Conservation (phyloP, 2,329 filamentous ascomycete species). For the Pseudocercospora pini-densiflorae region DNA sequence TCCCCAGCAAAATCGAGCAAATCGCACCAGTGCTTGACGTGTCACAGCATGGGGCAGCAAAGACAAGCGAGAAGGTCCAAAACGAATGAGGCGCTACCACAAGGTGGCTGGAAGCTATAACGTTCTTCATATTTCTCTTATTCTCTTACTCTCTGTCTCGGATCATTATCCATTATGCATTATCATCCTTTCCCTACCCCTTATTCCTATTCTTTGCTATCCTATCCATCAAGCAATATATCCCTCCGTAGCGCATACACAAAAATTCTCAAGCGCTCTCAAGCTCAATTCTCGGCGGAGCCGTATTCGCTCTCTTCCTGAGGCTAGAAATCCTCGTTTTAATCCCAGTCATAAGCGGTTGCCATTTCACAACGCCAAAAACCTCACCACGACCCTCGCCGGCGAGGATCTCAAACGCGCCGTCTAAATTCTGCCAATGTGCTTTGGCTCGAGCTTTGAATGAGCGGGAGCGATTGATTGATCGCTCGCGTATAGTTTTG, state of each 20-base stretch:
- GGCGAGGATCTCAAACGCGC: constrained; percentile 20
- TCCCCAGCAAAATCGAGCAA: too few relatives aligned
- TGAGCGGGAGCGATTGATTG: constrained; percentile 17
- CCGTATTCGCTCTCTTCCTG: constrained; percentile 30
- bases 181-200: constrained; percentile 9
- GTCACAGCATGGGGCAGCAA: too few relatives aligned
- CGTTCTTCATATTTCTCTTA: neutral
- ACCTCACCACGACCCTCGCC: constrained; percentile 7
- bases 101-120: neutral
- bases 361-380: constrained; percentile 13
- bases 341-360: constrained; percentile 30
- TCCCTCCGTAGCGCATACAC: neutral
- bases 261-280: constrained; percentile 16
- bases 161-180: constrained; percentile 38
- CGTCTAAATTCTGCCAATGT: constrained; percentile 22
- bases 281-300: constrained; percentile 29
- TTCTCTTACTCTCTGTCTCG: neutral
- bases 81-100: neutral
- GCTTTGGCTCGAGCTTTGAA: constrained; percentile 16
- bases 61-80: too few relatives aligned
- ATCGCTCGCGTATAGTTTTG: constrained; percentile 12
- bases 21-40: too few relatives aligned
- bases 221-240: neutral
- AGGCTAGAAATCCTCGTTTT: constrained; percentile 28
- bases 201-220: neutral